Evolutionary conservation across 2,329 filamentous ascomycete genomes (phyloP), one percentile per base, ranked within the genome.

Genomic region (Diplodia corticola): DNA sequence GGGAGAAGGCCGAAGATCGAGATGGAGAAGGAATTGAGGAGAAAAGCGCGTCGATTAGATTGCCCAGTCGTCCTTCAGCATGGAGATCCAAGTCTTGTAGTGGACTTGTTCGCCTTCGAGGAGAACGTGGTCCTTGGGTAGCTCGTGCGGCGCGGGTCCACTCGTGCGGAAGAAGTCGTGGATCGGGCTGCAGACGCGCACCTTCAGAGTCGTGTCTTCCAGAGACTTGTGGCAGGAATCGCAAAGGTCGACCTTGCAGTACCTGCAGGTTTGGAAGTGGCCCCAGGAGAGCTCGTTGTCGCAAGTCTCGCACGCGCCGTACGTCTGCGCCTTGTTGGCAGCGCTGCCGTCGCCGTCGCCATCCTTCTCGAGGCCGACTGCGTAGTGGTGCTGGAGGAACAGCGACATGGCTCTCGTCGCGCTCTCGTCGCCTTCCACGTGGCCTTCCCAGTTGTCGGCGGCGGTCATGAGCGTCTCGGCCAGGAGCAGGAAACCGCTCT

Each of bases 191-290:
- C 57, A 61, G 13, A 49, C 37, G 57, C 57, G 57, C 2, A 61
- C 57, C n/a, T 33, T 33, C 28, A 61, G 10, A 5, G 57, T 61
- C 44, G 57, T 61, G 5, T 61, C 57, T 35, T 61, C 57, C 57
- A 61, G 28, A 20, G 7, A 48, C 44, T 61, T 49, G 44, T 61
- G 57, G 57, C 57, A 61, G n/a, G 40, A 35, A 28, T 61, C 57
- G n/a, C 57, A 61, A n/a, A 61, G 37, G 44, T 61, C 57, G 28
- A 61, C 44, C 57, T 61, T 61, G 57, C 57, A 61, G 37, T 49
- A 61, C 28, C 57, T 61, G 57, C 57, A 61, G 10, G 57, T 61
- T 22, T 61, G 57, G 57, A 61, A 61, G 26, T 61, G 57, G 40
- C 57, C 57, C 57, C 57, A 61, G 26, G 24, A 22, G n/a, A 61